Conservation (phyloP, 2,329 filamentous ascomycete genomes). For the Fusarium sp. region DNA sequence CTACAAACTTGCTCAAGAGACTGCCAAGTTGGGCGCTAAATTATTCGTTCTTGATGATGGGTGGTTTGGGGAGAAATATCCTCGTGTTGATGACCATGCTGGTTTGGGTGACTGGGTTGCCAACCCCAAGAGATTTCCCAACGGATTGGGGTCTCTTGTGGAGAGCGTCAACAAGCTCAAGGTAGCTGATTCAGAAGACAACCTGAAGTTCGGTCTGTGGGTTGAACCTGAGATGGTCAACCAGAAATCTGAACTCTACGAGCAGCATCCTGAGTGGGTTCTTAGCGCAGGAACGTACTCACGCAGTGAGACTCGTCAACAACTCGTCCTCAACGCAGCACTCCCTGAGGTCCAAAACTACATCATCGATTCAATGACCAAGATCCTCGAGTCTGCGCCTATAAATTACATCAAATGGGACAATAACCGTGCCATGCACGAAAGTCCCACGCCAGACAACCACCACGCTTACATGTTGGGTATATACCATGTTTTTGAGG, state of each 20-base stretch:
- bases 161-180: conserved; percentile 61
- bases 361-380: conserved; percentile 66
- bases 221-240: conserved; percentile 77
- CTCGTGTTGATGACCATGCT: conserved; percentile 65
- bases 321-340: conserved; percentile 71
- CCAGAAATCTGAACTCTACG: conserved; percentile 69
- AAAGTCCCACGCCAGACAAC: conserved; percentile 63
- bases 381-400: conserved; percentile 63
- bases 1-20: conserved; percentile 64
- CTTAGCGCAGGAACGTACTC: conserved; percentile 67
- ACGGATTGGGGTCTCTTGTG: conserved; percentile 65
- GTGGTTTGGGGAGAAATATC: conserved; percentile 71
- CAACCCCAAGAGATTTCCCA: conserved; percentile 68
- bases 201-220: conserved; percentile 72
- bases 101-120: conserved; percentile 73
- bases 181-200: conserved; percentile 56
- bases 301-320: conserved; percentile 65
- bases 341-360: conserved; percentile 71
- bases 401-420: conserved; percentile 76
- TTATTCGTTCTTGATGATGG: conserved; percentile 75
- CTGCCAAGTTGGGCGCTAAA: conserved; percentile 68
- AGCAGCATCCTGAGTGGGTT: conserved; percentile 72
- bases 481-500: conserved; percentile 70
- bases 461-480: conserved; percentile 72
- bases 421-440: conserved; percentile 73